Percentiles rank a stretch among this genome's conserved stretches.
These are phyloP conservation scores for Chlorella vulgaris DNA, from an alignment of 139 green algal genomes.

Conservation along the genomic window DNA sequence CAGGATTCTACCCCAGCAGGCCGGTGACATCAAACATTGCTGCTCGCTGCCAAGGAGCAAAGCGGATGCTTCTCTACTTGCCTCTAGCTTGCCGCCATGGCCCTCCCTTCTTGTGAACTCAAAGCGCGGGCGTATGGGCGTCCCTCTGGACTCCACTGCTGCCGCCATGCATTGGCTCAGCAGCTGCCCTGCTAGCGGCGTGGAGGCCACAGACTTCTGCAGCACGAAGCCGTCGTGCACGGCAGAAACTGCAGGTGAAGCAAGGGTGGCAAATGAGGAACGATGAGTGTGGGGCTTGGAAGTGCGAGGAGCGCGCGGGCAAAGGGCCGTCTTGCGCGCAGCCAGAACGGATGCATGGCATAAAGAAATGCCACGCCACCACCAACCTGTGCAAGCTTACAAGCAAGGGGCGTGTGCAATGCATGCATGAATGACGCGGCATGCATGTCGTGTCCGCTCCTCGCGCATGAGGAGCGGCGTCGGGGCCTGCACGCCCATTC, in stretches of 20 bases:
- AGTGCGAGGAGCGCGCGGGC: not conserved
- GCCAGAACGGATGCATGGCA: too few species aligned
- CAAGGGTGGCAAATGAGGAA: not conserved
- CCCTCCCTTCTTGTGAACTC: conserved; percentile 76
- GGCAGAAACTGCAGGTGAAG: conserved; percentile 71
- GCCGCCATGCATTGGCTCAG: conserved; percentile 67
- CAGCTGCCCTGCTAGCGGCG: conserved; percentile 74
- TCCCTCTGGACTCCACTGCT: conserved; percentile 55
- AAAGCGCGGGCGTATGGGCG: conserved; percentile 73
- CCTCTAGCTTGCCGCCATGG: conserved; percentile 67
- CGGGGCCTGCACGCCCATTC: not conserved
- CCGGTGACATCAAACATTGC: not conserved
- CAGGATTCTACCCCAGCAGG: not conserved
- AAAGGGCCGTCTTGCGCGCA: too few species aligned
- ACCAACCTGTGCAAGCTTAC: too few species aligned
- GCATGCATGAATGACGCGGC: not conserved
- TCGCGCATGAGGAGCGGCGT: not conserved
- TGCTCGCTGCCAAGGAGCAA: too few species aligned
- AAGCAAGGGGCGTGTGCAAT: not conserved
- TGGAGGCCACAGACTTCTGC: conserved; percentile 73
- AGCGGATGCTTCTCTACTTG: conserved; percentile 36
- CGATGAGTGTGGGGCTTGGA: not conserved
- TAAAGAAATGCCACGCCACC: too few species aligned
- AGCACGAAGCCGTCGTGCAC: conserved; percentile 96
- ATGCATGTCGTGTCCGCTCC: not conserved